Conservation (phyloP, 1,139 yeast genomes). For the Pneumocystis canis region DNA sequence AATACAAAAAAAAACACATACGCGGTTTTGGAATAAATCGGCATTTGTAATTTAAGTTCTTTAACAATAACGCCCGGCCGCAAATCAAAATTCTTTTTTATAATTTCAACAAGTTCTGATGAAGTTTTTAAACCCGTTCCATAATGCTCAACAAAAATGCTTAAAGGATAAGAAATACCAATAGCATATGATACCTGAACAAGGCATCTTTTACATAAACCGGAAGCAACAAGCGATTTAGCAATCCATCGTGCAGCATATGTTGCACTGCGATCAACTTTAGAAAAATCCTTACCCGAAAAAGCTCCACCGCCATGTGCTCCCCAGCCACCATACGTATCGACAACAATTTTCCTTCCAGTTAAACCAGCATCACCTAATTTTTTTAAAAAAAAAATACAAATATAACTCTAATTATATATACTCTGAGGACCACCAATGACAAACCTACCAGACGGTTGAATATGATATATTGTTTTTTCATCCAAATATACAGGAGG, state of each 20-base stretch:
- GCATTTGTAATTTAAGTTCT: conserved; percentile 94
- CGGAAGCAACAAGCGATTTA: conserved; percentile 87
- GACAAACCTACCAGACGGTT: conserved; percentile 98
- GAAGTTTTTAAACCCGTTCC: conserved; percentile 89
- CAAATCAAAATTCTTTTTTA: conserved; percentile 87
- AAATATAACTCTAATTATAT: neutral
- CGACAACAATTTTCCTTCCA: conserved; percentile 98
- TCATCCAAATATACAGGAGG: conserved; percentile 85
- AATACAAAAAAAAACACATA: neutral
- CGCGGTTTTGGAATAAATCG: conserved; percentile 86
- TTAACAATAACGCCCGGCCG: conserved; percentile 98
- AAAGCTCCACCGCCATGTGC: conserved; percentile 99
- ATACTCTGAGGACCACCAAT: conserved; percentile 93
- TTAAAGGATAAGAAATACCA: conserved; percentile 99
- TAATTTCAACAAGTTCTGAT: conserved; percentile 77
- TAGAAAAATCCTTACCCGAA: conserved; percentile 99
- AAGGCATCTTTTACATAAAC: conserved; percentile 90
- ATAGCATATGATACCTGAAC: conserved; percentile 98
- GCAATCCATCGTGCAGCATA: conserved; percentile 99
- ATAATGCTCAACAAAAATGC: conserved; percentile 91
- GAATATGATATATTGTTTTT: conserved; percentile 92
- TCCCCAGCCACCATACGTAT: conserved; percentile 99
- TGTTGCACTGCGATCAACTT: conserved; percentile 99
- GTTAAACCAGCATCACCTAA: conserved; percentile 97
- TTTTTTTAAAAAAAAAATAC: neutral